Percentiles rank a stretch among this genome's conserved stretches.
phyloP scores from a whole-genome alignment of 208 protist species.

The Kentomonas sorsogonicus region DNA sequence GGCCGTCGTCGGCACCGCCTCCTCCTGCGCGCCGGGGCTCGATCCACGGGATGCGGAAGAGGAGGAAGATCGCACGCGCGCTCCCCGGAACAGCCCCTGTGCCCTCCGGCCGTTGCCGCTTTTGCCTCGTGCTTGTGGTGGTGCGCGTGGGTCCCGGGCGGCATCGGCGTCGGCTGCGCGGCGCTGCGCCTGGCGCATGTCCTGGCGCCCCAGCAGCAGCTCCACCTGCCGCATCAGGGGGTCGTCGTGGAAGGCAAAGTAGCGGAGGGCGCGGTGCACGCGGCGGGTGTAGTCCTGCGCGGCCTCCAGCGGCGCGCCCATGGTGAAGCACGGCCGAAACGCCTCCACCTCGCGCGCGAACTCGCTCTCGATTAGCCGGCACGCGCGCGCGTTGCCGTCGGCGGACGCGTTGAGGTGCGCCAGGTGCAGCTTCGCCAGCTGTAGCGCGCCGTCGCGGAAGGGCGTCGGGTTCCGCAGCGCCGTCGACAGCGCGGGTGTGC shows the following conservation, averaged over 20 bases:
- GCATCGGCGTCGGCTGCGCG: conserved; percentile 17
- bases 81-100: background rate
- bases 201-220: conserved; percentile 56
- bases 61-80: too few relatives aligned
- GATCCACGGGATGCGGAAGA: too few relatives aligned
- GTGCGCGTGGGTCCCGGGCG: too few relatives aligned
- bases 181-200: conserved; percentile 34
- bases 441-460: conserved; percentile 72
- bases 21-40: too few relatives aligned
- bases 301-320: conserved; percentile 62
- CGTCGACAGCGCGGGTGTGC: conserved; percentile 15
- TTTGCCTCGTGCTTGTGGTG: too few relatives aligned
- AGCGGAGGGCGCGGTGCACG: conserved; percentile 55
- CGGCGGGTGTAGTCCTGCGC: conserved; percentile 67
- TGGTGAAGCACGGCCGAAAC: conserved; percentile 78
- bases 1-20: background rate
- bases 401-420: conserved; percentile 65
- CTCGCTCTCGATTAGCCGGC: conserved; percentile 67
- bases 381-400: conserved; percentile 54
- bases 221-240: conserved; percentile 81
- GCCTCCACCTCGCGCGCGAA: conserved; percentile 75
- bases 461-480: conserved; percentile 48
- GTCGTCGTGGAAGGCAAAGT: conserved; percentile 79
- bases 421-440: conserved; percentile 79
- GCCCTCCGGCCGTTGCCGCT: too few relatives aligned